Evolutionary conservation across 2,329 filamentous ascomycete species (phyloP).

Genomic region (Decorospora gaudefroyi): DNA sequence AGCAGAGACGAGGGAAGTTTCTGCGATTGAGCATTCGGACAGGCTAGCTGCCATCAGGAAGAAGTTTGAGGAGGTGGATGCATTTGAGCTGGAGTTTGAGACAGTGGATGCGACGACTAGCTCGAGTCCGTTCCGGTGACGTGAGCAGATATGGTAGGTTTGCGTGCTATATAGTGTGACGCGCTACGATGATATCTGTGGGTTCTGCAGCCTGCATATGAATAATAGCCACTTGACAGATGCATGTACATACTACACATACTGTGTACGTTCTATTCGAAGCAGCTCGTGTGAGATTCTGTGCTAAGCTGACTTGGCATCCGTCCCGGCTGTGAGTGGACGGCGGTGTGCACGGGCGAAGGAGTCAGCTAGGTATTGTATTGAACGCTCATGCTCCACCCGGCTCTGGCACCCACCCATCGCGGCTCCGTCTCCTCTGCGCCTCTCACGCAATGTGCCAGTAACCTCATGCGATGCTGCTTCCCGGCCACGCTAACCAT

Average conservation of each 20-base stretch:
- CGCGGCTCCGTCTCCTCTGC: slow-evolving; percentile 10
- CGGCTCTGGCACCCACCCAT: slow-evolving; percentile 13
- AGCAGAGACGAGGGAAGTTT: slow-evolving; percentile 34
- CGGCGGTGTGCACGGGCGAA: slow-evolving; percentile 24
- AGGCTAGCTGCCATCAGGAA: slow-evolving; percentile 52
- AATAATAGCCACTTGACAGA: no score
- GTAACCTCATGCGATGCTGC: slow-evolving; percentile 43
- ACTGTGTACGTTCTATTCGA: no score
- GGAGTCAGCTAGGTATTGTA: slow-evolving; percentile 21
- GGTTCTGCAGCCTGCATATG: no score
- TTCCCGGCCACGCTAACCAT: slow-evolving; percentile 30
- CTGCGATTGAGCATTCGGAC: slow-evolving; percentile 31
- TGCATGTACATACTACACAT: slow-evolving; percentile 2
- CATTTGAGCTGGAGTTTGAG: slow-evolving; percentile 58
- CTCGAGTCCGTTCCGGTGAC: slow-evolving; percentile 49
- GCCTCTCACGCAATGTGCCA: slow-evolving; percentile 29
- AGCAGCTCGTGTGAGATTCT: slow-evolving; percentile 10
- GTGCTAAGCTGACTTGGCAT: slow-evolving; percentile 15
- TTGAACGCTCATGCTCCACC: slow-evolving; percentile 19
- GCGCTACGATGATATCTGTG: slow-evolving; percentile 13
- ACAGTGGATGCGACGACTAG: slow-evolving; percentile 49
- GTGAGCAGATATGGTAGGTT: background rate
- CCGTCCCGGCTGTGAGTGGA: slow-evolving; percentile 10
- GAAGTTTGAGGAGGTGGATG: slow-evolving; percentile 57
- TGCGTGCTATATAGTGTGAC: slow-evolving; percentile 1